phyloP scores from a whole-genome alignment of 129 eudicot species.

The Centrapalus pauciflorus region DNA sequence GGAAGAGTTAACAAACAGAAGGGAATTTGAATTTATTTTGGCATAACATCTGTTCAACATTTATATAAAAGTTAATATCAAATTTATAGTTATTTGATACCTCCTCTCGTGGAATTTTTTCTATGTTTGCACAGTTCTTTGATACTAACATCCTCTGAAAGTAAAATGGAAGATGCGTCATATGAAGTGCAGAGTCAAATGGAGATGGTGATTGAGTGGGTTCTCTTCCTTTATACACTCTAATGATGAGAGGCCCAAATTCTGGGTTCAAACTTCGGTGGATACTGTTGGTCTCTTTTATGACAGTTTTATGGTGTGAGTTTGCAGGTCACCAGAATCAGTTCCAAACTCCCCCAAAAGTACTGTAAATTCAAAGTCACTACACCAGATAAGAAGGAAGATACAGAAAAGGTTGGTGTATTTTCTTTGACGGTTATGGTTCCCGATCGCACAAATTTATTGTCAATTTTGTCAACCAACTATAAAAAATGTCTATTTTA shows the following conservation, averaged over 20 bases:
- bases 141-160: constrained; percentile 7
- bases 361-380: constrained; percentile 23
- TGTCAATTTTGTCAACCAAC: no score
- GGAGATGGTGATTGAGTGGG: constrained; percentile 32
- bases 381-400: constrained; percentile 14
- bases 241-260: background rate
- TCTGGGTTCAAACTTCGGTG: background rate
- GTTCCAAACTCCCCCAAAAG: constrained; percentile 23
- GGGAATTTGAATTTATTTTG: constrained; percentile 25
- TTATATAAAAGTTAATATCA: background rate
- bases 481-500: no score
- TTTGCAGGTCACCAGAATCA: constrained; percentile 20
- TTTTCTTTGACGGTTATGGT: background rate
- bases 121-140: constrained; percentile 10
- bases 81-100: constrained; percentile 15
- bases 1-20: constrained; percentile 19
- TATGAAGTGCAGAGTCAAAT: constrained; percentile 23
- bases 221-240: constrained; percentile 15
- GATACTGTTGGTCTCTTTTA: background rate
- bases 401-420: constrained; percentile 27
- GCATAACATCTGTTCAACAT: no score
- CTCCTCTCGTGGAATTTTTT: background rate
- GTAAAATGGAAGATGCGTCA: constrained; percentile 20
- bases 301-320: constrained; percentile 7
- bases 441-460: no score